A percentile compares a stretch with the other conserved stretches of the same genome.
phyloP scores from a whole-genome alignment of 2,329 filamentous ascomycete genomes.

The Fusarium subglutinans region DNA sequence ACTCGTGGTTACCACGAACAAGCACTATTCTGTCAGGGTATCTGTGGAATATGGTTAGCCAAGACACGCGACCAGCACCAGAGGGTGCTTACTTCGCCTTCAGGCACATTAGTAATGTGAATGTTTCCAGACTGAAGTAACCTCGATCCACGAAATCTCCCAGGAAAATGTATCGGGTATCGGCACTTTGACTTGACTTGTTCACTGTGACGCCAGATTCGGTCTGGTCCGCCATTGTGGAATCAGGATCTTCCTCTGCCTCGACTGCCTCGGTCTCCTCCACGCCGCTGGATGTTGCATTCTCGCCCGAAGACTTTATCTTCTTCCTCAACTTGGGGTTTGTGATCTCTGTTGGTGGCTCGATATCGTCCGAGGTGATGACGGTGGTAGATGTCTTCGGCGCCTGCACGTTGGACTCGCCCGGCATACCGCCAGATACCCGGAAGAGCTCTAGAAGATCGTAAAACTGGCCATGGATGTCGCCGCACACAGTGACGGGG shows the following conservation, averaged over 20 bases:
- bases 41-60: slow-evolving; percentile 57
- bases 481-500: slow-evolving; percentile 95
- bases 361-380: slow-evolving; percentile 90
- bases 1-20: slow-evolving; percentile 98
- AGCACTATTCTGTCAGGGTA: slow-evolving; percentile 96
- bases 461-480: slow-evolving; percentile 99
- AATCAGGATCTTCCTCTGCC: slow-evolving; percentile 46
- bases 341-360: slow-evolving; percentile 88
- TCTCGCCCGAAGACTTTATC: slow-evolving; percentile 63
- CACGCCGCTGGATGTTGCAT: slow-evolving; percentile 60
- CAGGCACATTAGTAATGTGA: slow-evolving; percentile 94
- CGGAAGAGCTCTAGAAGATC: slow-evolving; percentile 96
- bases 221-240: slow-evolving; percentile 43
- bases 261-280: slow-evolving; percentile 59
- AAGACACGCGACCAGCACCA: background rate
- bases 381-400: slow-evolving; percentile 75
- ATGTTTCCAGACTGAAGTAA: slow-evolving; percentile 97
- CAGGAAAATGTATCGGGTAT: slow-evolving; percentile 68
- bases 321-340: slow-evolving; percentile 89
- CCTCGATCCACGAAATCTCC: slow-evolving; percentile 98
- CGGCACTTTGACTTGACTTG: slow-evolving; percentile 57
- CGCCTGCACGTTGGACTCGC: slow-evolving; percentile 75
- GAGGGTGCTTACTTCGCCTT: slow-evolving; percentile 69
- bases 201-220: slow-evolving; percentile 50
- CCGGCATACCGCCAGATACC: slow-evolving; percentile 95